phyloP scores from a whole-genome alignment of 306 rosid species.

The Cicer cuneatum region DNA sequence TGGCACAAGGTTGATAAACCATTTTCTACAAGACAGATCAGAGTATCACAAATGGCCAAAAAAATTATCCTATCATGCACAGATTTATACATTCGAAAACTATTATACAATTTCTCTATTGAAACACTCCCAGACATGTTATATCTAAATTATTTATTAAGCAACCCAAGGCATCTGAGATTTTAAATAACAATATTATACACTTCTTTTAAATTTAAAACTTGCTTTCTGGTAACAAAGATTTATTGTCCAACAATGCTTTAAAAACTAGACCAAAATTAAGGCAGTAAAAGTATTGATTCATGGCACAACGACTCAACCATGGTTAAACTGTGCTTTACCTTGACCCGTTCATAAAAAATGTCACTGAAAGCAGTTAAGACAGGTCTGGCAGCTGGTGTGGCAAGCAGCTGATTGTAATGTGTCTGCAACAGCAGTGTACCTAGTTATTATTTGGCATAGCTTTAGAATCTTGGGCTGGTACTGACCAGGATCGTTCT shows the following conservation, averaged over 20 bases:
- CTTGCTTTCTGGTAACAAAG: neutral
- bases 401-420: slow-evolving; percentile 73
- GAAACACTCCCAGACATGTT: too few relatives aligned
- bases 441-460: slow-evolving; percentile 39
- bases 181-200: neutral
- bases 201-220: neutral
- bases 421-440: slow-evolving; percentile 75
- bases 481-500: slow-evolving; percentile 16
- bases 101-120: neutral
- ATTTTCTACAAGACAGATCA: neutral
- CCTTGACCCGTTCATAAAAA: too few relatives aligned
- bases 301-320: too few relatives aligned
- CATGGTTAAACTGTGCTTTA: too few relatives aligned
- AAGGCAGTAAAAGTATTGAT: neutral
- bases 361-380: too few relatives aligned
- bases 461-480: slow-evolving; percentile 25
- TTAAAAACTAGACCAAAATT: neutral
- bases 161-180: neutral
- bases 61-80: neutral
- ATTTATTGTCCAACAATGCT: neutral
- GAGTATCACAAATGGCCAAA: neutral
- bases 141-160: neutral
- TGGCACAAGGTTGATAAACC: too few relatives aligned
- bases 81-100: neutral
- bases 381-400: too few relatives aligned